A percentile compares a stretch with the other conserved stretches of the same genome.
Conservation (phyloP, 352 stramenopile genomes). For the Phytophthora tentaculata region DNA sequence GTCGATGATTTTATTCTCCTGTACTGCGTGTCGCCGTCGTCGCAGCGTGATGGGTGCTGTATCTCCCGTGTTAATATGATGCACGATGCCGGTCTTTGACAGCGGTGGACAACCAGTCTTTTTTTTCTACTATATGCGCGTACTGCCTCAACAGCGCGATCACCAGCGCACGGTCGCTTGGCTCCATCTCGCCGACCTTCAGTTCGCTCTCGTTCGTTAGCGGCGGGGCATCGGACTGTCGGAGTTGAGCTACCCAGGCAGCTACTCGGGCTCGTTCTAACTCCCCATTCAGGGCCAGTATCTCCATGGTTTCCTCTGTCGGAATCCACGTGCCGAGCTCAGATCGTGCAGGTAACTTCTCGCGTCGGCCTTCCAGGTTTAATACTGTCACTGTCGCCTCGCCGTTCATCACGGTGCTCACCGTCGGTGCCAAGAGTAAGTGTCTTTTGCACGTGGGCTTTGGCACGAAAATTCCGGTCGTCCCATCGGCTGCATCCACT, state of each 20-base stretch:
- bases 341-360: conserved; percentile 11
- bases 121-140: too few species aligned
- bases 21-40: too few species aligned
- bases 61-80: too few species aligned
- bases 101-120: too few species aligned
- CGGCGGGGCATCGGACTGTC: too few species aligned
- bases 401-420: conserved; percentile 3
- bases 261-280: neutral
- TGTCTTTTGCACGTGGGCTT: neutral
- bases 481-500: conserved; percentile 17
- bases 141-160: too few species aligned
- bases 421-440: conserved; percentile 16
- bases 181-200: too few species aligned
- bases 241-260: neutral
- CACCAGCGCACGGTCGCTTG: too few species aligned
- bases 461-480: conserved; percentile 8
- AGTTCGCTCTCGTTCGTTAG: too few species aligned
- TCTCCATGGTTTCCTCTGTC: conserved; percentile 12
- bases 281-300: conserved; percentile 1
- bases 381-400: conserved; percentile 7
- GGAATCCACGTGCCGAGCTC: conserved; percentile 26
- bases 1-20: too few species aligned
- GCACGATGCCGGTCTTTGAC: too few species aligned
- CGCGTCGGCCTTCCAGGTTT: conserved; percentile 15
- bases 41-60: too few species aligned